Base-by-base conservation (phyloP, 495 filamentous ascomycete genomes). In the Tuber magnatum region DNA sequence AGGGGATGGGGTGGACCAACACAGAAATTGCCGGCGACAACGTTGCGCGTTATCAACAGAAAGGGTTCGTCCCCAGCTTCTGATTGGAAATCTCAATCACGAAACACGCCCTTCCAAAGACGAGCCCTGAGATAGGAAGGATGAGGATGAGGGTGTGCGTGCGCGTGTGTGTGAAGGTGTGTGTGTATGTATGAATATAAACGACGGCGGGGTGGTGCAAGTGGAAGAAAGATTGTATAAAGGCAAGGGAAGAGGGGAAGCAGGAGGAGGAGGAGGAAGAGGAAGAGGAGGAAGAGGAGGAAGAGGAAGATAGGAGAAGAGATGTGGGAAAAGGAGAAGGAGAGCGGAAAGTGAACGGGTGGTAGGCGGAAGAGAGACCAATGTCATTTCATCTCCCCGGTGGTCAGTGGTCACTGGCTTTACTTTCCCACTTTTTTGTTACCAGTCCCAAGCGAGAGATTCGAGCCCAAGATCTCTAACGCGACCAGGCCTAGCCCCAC, bases 341-440 rank as follows among this genome's bases (percentile, higher is more conserved):
- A 32, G 32, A 41, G 51, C 42, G 51, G 73, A 71, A 39, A n/a
- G 73, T 38, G 32, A 71, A 71, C 41, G 35, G 56, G 56, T 35
- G 56, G 28, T 40, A 77, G 44, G 73, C 68, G 35, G 72, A 70
- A 78, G 24, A 61, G 73, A 42, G 72, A 68, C 73, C 69, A 75
- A 48, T 65, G 28, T 16, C 46, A 28, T 42, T 48, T 44, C 65
- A 68, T n/a, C 46, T 20, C 32, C 68, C 1, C 46, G n/a, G n/a
- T 40, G 32, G 73, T 35, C 56, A 61, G 24, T 61, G n/a, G 51
- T 3, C 16, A 7, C 39, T 40, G 39, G 39, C 7, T 40, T 40
- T 40, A 35, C 56, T 20, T 65, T 65, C 56, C 16, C 1, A 65
- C 51, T 14, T 4, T 61, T 61, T 61, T 61, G 51, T 61, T 28